Evolutionary conservation across 495 filamentous ascomycete genomes (phyloP), one percentile per base, ranked within the genome.

Genomic region (Penicillium psychrofluorescens): DNA sequence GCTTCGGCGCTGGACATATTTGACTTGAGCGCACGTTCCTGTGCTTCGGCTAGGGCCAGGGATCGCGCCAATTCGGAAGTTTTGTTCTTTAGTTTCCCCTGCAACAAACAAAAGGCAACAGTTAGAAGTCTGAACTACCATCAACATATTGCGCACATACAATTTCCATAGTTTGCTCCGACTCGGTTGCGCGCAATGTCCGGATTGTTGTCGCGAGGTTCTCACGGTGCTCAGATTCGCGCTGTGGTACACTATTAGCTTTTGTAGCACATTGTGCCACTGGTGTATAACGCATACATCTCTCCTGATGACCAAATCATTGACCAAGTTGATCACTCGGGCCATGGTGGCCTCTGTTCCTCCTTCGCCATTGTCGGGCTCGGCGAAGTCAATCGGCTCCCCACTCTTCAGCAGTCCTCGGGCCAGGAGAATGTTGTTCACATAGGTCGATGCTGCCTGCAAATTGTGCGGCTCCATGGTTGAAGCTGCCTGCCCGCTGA

Each of bases 341-440:
- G 84, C 84, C 81, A 90, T 91, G 4, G 87, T 88, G 10, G 70
- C 75, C 35, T 80, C 79, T 8, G 75, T 59, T 12, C 76, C 79
- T 14, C 77, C 81, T 29, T 84, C 80, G 39, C 70, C 75, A 47
- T 78, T 76, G 38, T 83, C 79, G 11, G 88, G 88, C 29, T 78
- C 67, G 47, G 86, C 81, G 60, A 97, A 98, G 58, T 95, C 81
- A 62, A 98, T 92, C 29, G 77, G 77, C 45, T 79, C 75, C 51
- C 88, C 86, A 81, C 86, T 84, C 56, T 86, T 85, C 9, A 97
- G 68, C 14, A 98, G 74, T 13, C 92, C 92, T 34, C 92, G 81
- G 4, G 91, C 88, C 30, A 95, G 78, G 29, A 98, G 74, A 45
- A 95, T 83, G 61, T 96, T 95, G 71, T 98, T 98, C 68, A 98